Conservation (phyloP, 768 basidiomycete species). For the Goffeauzyma gilvescens region DNA sequence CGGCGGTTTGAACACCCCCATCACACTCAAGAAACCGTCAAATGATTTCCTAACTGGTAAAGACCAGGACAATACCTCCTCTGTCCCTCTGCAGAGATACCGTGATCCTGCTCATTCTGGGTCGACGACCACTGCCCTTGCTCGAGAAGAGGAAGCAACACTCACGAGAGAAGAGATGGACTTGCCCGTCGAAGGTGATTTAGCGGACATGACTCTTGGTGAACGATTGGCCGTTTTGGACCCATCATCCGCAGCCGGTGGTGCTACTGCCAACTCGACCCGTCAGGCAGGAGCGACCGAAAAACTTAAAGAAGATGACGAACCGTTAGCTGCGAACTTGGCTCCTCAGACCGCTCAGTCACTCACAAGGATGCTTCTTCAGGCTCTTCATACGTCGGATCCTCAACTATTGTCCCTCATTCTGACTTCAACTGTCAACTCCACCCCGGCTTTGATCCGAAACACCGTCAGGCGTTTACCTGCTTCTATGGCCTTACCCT, state of each 20-base stretch:
- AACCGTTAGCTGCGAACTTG: conserved; percentile 5
- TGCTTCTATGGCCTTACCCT: conserved; percentile 62
- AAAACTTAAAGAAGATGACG: background rate
- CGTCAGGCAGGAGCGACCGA: background rate
- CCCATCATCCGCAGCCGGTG: conserved; percentile 30
- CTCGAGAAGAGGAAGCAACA: conserved; percentile 15
- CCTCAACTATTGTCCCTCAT: conserved; percentile 52
- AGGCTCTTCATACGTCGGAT: conserved; percentile 90
- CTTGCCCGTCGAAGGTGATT: conserved; percentile 44
- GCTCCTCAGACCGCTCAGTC: conserved; percentile 50
- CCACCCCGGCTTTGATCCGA: conserved; percentile 57
- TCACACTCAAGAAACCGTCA: too few relatives aligned
- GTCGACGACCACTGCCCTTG: conserved; percentile 12
- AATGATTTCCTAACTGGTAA: too few relatives aligned
- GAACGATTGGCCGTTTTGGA: conserved; percentile 58
- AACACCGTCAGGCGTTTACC: conserved; percentile 76
- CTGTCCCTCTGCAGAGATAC: conserved; percentile 23
- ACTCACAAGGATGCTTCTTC: conserved; percentile 78
- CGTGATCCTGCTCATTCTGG: background rate
- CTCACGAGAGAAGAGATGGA: conserved; percentile 13
- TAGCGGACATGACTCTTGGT: conserved; percentile 79
- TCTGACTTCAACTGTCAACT: conserved; percentile 58
- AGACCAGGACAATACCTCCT: too few relatives aligned
- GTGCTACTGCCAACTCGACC: conserved; percentile 10
- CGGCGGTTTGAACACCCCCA: too few relatives aligned